Evolutionary conservation across 768 basidiomycete species (phyloP), one percentile per base, ranked within the genome.

Genomic region (Asterophora parasitica): DNA sequence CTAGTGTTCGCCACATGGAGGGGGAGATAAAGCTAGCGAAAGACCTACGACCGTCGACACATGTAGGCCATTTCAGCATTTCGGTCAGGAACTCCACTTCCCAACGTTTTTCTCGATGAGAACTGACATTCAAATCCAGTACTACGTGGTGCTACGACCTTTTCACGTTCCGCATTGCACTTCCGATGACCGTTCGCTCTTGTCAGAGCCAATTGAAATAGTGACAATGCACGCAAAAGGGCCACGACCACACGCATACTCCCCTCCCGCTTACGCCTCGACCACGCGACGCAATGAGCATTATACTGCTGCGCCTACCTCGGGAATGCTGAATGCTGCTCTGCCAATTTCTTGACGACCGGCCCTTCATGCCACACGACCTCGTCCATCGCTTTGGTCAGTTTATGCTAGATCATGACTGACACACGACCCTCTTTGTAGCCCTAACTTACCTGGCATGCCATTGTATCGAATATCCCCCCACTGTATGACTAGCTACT

Each of bases 1-100:
- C 65, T 3, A 60, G 63, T 27, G 62, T 60, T 19, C 73, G 77
- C 15, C 63, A 70, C 47, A 62, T 79, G 20, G 75, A 78, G 53
- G 78, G 78, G 5, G 78, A 80, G 58, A 76, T 80, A 35, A 67
- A 65, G 28, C 64, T 80, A 2, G 59, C 73, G 11, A 79, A 79
- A 59, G 75, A 78, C 48, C 62, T 80, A 23, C 58, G 74, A 41
- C 77, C 78, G 15, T 68, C 76, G 13, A 73, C 74, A 34, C 66
- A 71, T 42, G 70, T 79, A 56, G 74, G 71, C 15, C 72, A 73
- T 53, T 79, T 78, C 62, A 73, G 71, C 53, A 70, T 80, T 48
- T 72, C 71, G 46, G 76, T 78, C 50, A 61, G 74, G n/a, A 15
- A 17, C 20, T 17, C 9, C 23, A 20, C 61, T 27, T 48, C n/a